A percentile compares a stretch with the other conserved stretches of the same genome.
Conservation (phyloP, 148 eudicot species). For the Chenopodium suecicum region DNA sequence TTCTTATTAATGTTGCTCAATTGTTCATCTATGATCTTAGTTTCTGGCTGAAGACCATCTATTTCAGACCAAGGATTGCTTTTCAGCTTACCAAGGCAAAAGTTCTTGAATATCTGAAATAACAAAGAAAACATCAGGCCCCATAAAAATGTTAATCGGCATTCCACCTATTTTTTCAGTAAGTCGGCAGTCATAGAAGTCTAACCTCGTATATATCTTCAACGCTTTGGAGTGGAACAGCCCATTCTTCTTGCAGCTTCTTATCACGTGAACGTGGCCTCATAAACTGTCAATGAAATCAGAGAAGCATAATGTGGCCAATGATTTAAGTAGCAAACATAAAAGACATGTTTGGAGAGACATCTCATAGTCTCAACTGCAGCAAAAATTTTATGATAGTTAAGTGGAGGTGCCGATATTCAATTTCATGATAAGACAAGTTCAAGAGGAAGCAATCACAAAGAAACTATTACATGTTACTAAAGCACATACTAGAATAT, state of each 20-base stretch:
- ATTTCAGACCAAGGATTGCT: slow-evolving; percentile 95
- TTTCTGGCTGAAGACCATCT: slow-evolving; percentile 97
- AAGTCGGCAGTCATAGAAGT: slow-evolving; percentile 1
- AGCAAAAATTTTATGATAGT: not conserved
- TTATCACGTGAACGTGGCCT: slow-evolving; percentile 81
- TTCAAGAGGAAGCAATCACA: not conserved
- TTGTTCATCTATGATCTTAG: slow-evolving; percentile 75
- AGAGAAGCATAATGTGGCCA: slow-evolving; percentile 3
- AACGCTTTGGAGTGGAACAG: slow-evolving; percentile 62
- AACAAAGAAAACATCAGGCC: slow-evolving; percentile 17
- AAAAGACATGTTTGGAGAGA: not conserved
- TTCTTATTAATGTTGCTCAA: slow-evolving; percentile 59
- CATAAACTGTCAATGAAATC: slow-evolving; percentile 62
- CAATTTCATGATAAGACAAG: no score
- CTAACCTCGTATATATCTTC: slow-evolving; percentile 77
- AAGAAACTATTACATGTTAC: no score
- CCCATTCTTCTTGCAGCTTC: slow-evolving; percentile 93
- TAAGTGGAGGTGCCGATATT: not conserved
- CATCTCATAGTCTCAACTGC: not conserved
- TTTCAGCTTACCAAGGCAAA: slow-evolving; percentile 78
- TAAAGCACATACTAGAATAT: no score
- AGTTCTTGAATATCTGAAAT: slow-evolving; percentile 69
- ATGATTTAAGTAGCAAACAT: not conserved
- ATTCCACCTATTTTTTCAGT: not conserved
- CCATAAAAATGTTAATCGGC: not conserved